Evolutionary conservation across 371 early-diverging fungal species (phyloP).

Genomic region (Funneliformis caledonium): DNA sequence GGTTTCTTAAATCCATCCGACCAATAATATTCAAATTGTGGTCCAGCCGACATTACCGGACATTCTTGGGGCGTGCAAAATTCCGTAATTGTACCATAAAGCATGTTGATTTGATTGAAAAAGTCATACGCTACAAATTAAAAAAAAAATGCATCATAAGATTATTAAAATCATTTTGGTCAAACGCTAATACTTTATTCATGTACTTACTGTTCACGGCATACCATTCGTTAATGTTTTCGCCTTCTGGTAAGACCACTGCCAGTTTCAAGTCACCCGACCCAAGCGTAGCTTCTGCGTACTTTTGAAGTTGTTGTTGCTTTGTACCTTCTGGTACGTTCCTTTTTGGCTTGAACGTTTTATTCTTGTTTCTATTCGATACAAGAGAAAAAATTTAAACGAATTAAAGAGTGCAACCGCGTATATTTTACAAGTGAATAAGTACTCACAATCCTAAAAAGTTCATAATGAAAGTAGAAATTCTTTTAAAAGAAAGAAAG

Average conservation of each 20-base stretch:
- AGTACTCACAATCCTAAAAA: slow-evolving; percentile 3
- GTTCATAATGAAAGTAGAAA: neutral
- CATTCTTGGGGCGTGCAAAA: slow-evolving; percentile 79
- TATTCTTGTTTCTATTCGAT: neutral
- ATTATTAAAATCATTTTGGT: neutral
- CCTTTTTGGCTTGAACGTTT: slow-evolving; percentile 36
- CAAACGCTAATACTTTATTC: neutral
- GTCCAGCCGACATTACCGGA: slow-evolving; percentile 88
- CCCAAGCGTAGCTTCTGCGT: slow-evolving; percentile 74
- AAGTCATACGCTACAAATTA: slow-evolving; percentile 77
- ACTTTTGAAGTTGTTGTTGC: slow-evolving; percentile 64
- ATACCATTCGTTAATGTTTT: slow-evolving; percentile 86
- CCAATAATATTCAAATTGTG: slow-evolving; percentile 84
- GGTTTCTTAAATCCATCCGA: slow-evolving; percentile 80
- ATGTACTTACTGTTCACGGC: slow-evolving; percentile 72
- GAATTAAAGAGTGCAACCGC: no score
- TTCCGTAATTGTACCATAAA: slow-evolving; percentile 86
- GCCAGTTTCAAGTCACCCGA: slow-evolving; percentile 72
- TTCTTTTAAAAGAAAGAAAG: no score
- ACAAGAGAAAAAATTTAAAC: no score
- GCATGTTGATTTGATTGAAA: slow-evolving; percentile 89
- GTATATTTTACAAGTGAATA: neutral
- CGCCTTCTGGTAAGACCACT: slow-evolving; percentile 83
- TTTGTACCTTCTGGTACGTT: slow-evolving; percentile 43
- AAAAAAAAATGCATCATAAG: neutral